Evolutionary conservation across 257 asterid genomes (phyloP), one percentile per base, ranked within the genome.

Genomic region (Petunia axillaris): DNA sequence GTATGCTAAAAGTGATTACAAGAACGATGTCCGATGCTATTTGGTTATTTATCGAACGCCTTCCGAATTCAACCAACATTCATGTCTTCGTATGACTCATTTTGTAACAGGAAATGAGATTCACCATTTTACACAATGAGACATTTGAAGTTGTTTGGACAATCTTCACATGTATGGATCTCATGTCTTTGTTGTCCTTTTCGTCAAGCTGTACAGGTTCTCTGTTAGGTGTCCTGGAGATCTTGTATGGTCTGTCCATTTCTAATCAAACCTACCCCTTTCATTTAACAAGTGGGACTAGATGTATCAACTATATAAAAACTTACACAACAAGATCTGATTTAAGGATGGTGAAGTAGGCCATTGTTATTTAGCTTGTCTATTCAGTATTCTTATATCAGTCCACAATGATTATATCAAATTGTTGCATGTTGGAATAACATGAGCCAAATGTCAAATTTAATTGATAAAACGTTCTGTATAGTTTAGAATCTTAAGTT

Each of bases 151-250:
- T 15, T 15, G 63, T 67, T 43, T 67, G 2, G 55, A 16, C 75
- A n/a, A 3, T n/a, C 39, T 65, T 65, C 55, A 67, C 75, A 67
- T 67, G 55, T 67, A 43, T 41, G 75, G 39, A n/a, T 67, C 75
- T n/a, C 0, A 67, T n/a, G 39, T 41, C 55, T 67, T 67, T 41
- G 75, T 55, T 41, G 37, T 66, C 75, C 7, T 66, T 39, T 64
- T 39, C 3, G 75, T 41, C 75, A 3, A 14, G 53, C 6, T 67
- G 54, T n/a, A 67, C 16, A 67, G 55, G 0, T 43, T 8, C 75
- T 67, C 75, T 67, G 1, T 67, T 67, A 67, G 75, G 75, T 66
- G 41, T 48, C 0, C 8, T 8, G 3, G 1, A n/a, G 38, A 66
- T 66, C 35, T 6, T 41, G 37, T 66, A 15, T 66, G 40, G 15